Base-by-base conservation (phyloP, 192 early-diverging fungal species). In the Coemansia sp. region DNA sequence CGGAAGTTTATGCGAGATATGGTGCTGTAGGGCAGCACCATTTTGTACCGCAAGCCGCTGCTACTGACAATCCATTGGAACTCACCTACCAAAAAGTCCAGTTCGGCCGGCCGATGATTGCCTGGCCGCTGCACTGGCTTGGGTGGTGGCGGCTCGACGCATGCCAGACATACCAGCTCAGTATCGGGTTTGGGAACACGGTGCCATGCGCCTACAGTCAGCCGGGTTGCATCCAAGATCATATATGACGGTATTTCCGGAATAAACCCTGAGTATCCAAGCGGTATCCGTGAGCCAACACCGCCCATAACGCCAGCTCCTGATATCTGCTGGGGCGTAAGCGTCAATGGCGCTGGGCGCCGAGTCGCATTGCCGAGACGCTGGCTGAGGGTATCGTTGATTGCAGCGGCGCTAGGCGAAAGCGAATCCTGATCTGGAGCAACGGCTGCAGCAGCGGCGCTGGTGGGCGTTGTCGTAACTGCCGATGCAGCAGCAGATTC, bases 11-110 rank as follows among this genome's bases (percentile, higher is more conserved):
- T 78, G 12, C 68, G 68, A 30, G 64, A 70, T 5, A 78, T 63
- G 5, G 68, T 53, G 35, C 68, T 78, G 57, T 71, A 71, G 5
- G 74, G 68, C 21, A 78, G 54, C 2, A 68, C 74, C 74, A 78
- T 71, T 50, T 78, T 78, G 68, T 71, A 78, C 33, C 74, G 68
- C 21, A 57, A n/a, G n/a, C 68, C 64, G 20, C 53, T 20, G 57
- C 59, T 71, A 58, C 74, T 50, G 43, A 78, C 68, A 41, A 71
- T 63, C 74, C 74, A 78, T 57, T 78, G 74, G 54, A 78, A 78
- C 31, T 78, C 74, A 30, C 74, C 74, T 1, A 71, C 64, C 38
- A 78, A 65, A 44, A 64, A 66, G 48, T 71, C 74, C n/a, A 78
- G 68, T 54, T 78, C 74, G 5, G 74, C 65, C 16, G 74, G 68